Evolutionary conservation across 129 eudicot genomes (phyloP).

Genomic region (Chrysanthemum lavandulifolium): DNA sequence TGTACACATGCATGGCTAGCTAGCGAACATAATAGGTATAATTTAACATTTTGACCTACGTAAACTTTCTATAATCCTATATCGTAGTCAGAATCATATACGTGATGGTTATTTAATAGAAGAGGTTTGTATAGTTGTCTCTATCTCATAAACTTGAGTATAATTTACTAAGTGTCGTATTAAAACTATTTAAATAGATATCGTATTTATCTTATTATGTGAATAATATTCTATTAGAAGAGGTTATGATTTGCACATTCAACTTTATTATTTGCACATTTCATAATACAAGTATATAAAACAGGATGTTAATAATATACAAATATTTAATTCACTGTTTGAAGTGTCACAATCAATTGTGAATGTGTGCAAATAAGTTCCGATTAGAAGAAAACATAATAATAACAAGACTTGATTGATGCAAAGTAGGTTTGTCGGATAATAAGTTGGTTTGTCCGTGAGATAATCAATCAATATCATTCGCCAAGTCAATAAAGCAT

Average conservation of each 20-base stretch:
- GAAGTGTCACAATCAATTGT: no score
- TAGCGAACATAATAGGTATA: no score
- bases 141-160: no score
- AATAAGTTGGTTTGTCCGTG: slow-evolving; percentile 14
- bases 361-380: no score
- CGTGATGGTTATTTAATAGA: slow-evolving; percentile 1
- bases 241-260: no score
- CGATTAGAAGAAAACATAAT: not conserved
- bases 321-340: no score
- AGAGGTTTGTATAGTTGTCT: not conserved
- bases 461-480: slow-evolving; percentile 17
- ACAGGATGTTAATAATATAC: no score
- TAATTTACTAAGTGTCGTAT: not conserved
- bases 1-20: not conserved
- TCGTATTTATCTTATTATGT: not conserved
- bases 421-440: slow-evolving; percentile 6
- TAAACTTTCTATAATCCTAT: not conserved
- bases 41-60: no score
- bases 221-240: not conserved
- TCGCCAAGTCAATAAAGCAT: slow-evolving; percentile 19
- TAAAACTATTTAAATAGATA: not conserved
- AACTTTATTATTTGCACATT: no score
- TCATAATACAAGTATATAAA: no score
- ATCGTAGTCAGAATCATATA: not conserved
- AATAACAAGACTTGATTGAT: not conserved